phyloP scores from a whole-genome alignment of 1,284 basidiomycete genomes.

The Cystobasidium pallidum region DNA sequence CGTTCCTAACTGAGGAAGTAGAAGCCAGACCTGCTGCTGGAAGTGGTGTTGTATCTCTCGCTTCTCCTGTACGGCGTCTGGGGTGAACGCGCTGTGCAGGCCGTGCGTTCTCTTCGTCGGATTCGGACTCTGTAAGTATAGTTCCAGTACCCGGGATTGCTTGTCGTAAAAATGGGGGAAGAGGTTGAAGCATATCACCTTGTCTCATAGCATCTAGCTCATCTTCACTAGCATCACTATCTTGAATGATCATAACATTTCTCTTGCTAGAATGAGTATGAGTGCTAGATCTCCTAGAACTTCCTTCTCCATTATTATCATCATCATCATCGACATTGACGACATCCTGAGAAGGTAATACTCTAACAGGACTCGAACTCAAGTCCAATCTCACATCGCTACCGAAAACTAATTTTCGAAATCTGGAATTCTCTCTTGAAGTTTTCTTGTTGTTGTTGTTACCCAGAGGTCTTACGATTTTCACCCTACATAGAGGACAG shows the following conservation, averaged over 20 bases:
- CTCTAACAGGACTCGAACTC: slow-evolving; percentile 18
- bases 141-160: not conserved
- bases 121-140: slow-evolving; percentile 27
- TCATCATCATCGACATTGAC: not conserved
- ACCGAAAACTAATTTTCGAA: slow-evolving; percentile 22
- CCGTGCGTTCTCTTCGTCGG: slow-evolving; percentile 16
- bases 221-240: slow-evolving; percentile 6
- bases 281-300: not conserved
- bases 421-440: slow-evolving; percentile 38
- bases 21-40: not conserved
- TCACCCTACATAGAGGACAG: slow-evolving; percentile 26
- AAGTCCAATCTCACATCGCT: slow-evolving; percentile 10
- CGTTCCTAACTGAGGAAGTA: too few species aligned
- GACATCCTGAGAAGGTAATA: not conserved
- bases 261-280: too few species aligned
- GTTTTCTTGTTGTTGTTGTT: not conserved
- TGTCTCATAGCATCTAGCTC: not conserved
- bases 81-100: slow-evolving; percentile 13
- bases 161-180: too few species aligned
- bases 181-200: not conserved
- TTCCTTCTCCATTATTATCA: slow-evolving; percentile 8
- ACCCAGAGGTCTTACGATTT: slow-evolving; percentile 14
- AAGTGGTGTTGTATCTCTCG: slow-evolving; percentile 2
- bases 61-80: slow-evolving; percentile 1
- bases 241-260: not conserved